These are phyloP conservation scores for Aspergillus sclerotioniger DNA, from an alignment of 495 filamentous ascomycete species.

Conservation along the genomic window DNA sequence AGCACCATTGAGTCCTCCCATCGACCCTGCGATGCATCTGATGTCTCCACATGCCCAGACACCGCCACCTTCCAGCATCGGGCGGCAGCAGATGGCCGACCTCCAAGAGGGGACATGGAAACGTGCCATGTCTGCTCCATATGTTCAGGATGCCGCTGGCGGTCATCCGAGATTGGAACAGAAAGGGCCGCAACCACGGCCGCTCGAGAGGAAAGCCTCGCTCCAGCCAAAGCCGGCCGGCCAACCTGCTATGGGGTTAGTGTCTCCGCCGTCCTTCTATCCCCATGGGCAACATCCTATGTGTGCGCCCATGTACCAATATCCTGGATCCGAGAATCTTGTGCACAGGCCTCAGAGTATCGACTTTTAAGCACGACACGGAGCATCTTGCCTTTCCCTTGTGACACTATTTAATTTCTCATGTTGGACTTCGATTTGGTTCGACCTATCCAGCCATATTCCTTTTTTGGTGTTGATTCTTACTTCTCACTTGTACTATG, in stretches of 20 bases:
- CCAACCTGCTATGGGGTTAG: conserved; percentile 19
- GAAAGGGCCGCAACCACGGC: conserved; percentile 23
- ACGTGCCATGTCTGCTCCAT: conserved; percentile 32
- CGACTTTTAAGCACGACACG: conserved; percentile 17
- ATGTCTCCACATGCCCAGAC: conserved; percentile 24
- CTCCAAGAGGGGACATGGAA: conserved; percentile 31
- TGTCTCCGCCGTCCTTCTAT: conserved; percentile 24
- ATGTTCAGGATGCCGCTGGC: conserved; percentile 26
- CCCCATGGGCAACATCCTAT: conserved; percentile 29
- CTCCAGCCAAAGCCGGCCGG: conserved; percentile 14
- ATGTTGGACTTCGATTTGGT: background rate
- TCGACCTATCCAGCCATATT: background rate
- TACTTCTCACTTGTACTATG: background rate
- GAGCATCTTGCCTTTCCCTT: background rate
- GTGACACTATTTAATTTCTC: conserved; percentile 15
- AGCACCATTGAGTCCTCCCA: conserved; percentile 27
- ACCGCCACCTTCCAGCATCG: conserved; percentile 16
- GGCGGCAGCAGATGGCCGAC: conserved; percentile 20
- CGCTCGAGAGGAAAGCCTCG: conserved; percentile 20
- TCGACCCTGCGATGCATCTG: conserved; percentile 26
- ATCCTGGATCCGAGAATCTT: conserved; percentile 26
- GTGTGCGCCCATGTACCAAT: conserved; percentile 35
- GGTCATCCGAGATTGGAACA: conserved; percentile 25
- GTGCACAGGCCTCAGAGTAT: conserved; percentile 26
- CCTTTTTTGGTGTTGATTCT: conserved; percentile 1